phyloP scores from a whole-genome alignment of 768 basidiomycete genomes.

The Macrocybe gigantea region DNA sequence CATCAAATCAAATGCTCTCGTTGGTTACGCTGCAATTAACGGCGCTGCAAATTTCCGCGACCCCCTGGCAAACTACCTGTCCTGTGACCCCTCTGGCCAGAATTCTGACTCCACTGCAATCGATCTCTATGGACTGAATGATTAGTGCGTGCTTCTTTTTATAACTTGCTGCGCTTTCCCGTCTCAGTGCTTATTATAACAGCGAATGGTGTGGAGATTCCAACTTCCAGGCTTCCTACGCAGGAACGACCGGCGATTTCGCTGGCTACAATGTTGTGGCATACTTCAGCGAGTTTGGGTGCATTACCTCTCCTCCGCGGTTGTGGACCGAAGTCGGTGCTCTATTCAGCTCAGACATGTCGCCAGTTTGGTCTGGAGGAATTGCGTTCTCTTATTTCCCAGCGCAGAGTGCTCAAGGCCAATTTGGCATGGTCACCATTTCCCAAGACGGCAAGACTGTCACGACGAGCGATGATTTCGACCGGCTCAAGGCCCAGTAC shows the following conservation, averaged over 20 bases:
- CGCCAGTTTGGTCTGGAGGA: slow-evolving; percentile 82
- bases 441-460: slow-evolving; percentile 61
- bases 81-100: slow-evolving; percentile 56
- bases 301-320: slow-evolving; percentile 54
- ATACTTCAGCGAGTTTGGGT: slow-evolving; percentile 90
- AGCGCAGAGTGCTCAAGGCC: slow-evolving; percentile 59
- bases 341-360: slow-evolving; percentile 69
- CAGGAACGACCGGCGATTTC: slow-evolving; percentile 46
- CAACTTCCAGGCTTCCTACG: slow-evolving; percentile 51
- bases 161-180: slow-evolving; percentile 5
- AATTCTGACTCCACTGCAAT: slow-evolving; percentile 60
- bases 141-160: slow-evolving; percentile 54
- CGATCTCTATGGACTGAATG: slow-evolving; percentile 84
- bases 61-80: slow-evolving; percentile 70
- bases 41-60: slow-evolving; percentile 56
- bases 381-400: slow-evolving; percentile 90
- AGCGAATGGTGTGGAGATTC: slow-evolving; percentile 83
- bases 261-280: slow-evolving; percentile 70
- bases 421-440: slow-evolving; percentile 85
- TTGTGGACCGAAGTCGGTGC: slow-evolving; percentile 77
- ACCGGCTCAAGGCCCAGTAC: slow-evolving; percentile 60
- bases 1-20: slow-evolving; percentile 56
- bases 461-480: slow-evolving; percentile 63
- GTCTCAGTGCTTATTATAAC: slow-evolving; percentile 2
- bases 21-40: slow-evolving; percentile 86